phyloP scores from a whole-genome alignment of 1,284 basidiomycete species.

The Quambalaria eucalypti region DNA sequence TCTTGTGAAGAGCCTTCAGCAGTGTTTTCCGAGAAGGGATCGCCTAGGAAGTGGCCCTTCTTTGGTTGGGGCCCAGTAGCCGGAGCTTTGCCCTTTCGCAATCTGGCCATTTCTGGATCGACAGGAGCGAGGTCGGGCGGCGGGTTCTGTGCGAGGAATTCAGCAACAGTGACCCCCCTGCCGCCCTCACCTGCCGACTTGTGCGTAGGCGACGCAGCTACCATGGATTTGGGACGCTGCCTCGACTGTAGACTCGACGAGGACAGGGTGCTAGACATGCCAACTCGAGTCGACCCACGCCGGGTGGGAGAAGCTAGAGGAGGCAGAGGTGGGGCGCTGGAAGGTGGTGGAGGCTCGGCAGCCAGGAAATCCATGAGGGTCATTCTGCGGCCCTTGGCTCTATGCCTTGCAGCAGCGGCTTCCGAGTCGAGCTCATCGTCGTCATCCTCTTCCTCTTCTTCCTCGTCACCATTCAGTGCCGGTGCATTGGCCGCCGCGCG shows the following conservation, averaged over 20 bases:
- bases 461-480: too few relatives aligned
- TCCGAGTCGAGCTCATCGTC: not conserved
- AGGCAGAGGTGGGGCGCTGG: not conserved
- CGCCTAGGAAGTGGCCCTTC: too few relatives aligned
- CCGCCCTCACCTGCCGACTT: not conserved
- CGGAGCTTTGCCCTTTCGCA: too few relatives aligned
- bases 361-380: not conserved
- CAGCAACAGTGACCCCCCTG: not conserved
- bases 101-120: too few relatives aligned
- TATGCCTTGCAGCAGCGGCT: not conserved
- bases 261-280: not conserved
- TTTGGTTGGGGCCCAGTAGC: too few relatives aligned
- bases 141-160: not conserved
- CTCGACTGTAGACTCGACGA: not conserved
- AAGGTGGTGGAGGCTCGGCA: not conserved
- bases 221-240: not conserved
- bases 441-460: not conserved
- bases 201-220: not conserved
- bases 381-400: not conserved
- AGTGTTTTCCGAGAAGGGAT: too few relatives aligned
- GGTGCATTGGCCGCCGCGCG: too few relatives aligned
- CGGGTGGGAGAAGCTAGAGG: not conserved
- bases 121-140: not conserved
- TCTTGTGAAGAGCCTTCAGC: not conserved
- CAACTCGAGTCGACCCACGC: not conserved